Conservation (phyloP, 768 basidiomycete species). For the Podaxis sp. region DNA sequence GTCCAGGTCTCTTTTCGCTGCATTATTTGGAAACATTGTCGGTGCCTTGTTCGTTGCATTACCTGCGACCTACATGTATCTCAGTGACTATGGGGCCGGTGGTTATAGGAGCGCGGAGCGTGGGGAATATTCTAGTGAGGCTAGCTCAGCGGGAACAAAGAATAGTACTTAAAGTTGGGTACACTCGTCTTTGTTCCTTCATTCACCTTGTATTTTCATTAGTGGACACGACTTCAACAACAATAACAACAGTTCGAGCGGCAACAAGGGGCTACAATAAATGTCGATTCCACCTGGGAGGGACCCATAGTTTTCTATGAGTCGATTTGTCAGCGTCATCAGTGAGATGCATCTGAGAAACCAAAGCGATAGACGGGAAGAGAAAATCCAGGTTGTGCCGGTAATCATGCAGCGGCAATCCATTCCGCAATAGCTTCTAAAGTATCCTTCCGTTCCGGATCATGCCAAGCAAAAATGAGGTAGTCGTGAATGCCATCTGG, state of each 20-base stretch:
- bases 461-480: conserved; percentile 47
- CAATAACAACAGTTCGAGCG: neutral
- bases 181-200: too few relatives aligned
- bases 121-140: conserved; percentile 25
- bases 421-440: conserved; percentile 50
- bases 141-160: conserved; percentile 15
- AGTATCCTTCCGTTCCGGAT: conserved; percentile 51
- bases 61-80: conserved; percentile 65
- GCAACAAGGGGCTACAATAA: neutral
- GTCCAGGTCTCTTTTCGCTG: conserved; percentile 59
- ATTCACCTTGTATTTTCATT: neutral
- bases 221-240: neutral
- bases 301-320: neutral
- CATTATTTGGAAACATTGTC: conserved; percentile 66
- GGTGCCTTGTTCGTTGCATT: conserved; percentile 65
- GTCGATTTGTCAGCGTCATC: neutral
- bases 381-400: neutral
- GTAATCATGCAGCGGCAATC: conserved; percentile 27
- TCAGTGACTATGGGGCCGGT: conserved; percentile 39
- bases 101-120: conserved; percentile 41
- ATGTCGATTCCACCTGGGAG: neutral
- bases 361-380: neutral
- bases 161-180: neutral
- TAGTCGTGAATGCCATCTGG: conserved; percentile 57
- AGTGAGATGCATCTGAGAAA: neutral